These are phyloP conservation scores for Marasmius fiardii DNA, from an alignment of 1,284 basidiomycete species.

Conservation along the genomic window DNA sequence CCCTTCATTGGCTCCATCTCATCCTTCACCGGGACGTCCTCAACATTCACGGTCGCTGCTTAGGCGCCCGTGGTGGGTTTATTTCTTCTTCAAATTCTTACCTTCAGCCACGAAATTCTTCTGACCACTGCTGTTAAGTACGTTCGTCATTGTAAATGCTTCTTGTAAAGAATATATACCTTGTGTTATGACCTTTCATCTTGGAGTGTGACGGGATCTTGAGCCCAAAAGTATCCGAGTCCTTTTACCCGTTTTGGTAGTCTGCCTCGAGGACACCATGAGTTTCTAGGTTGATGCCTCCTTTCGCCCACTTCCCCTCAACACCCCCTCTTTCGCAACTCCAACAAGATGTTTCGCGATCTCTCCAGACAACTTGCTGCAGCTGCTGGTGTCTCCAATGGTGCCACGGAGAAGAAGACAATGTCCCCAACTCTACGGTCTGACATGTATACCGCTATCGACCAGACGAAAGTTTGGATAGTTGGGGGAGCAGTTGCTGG, in stretches of 20 bases:
- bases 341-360: conserved; percentile 41
- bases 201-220: background rate
- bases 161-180: background rate
- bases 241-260: conserved; percentile 1
- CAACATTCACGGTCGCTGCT: conserved; percentile 51
- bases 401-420: conserved; percentile 33
- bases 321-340: background rate
- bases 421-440: conserved; percentile 43
- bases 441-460: conserved; percentile 44
- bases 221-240: background rate
- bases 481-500: conserved; percentile 30
- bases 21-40: conserved; percentile 60
- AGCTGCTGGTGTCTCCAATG: conserved; percentile 21
- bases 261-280: conserved; percentile 34
- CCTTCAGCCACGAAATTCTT: background rate
- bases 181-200: too few relatives aligned
- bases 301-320: background rate
- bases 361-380: conserved; percentile 35
- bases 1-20: conserved; percentile 56
- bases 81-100: background rate
- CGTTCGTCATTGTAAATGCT: background rate
- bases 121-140: background rate
- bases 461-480: conserved; percentile 42
- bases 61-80: background rate
- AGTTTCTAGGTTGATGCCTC: conserved; percentile 14